Conservation (phyloP, 139 green algal species). For the Trebouxia sp. region DNA sequence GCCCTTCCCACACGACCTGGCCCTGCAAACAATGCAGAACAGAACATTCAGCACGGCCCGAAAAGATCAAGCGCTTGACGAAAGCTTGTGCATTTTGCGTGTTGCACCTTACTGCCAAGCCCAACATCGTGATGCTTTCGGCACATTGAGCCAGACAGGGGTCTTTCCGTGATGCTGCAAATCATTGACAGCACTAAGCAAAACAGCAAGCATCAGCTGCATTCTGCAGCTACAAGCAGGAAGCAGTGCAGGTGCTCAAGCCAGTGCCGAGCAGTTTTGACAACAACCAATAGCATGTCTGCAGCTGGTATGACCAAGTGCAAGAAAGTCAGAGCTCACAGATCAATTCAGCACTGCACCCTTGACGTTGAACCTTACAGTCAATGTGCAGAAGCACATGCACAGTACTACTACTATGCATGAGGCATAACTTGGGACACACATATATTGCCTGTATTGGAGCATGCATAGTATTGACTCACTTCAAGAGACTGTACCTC, state of each 20-base stretch:
- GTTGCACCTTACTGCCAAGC: not conserved
- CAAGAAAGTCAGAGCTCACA: too few species aligned
- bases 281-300: too few species aligned
- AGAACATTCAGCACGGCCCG: not conserved
- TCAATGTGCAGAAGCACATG: not conserved
- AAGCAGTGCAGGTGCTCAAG: too few species aligned
- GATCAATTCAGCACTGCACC: too few species aligned
- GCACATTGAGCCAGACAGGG: not conserved
- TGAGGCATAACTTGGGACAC: too few species aligned
- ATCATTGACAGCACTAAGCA: too few species aligned
- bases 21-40: conserved; percentile 67
- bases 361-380: too few species aligned
- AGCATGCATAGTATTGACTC: not conserved
- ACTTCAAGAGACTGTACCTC: conserved; percentile 20
- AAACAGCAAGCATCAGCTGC: too few species aligned
- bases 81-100: not conserved
- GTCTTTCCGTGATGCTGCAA: too few species aligned
- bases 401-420: not conserved
- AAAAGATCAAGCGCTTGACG: not conserved
- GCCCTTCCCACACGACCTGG: conserved; percentile 95
- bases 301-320: too few species aligned
- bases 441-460: not conserved
- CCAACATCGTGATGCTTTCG: not conserved
- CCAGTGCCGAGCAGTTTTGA: too few species aligned
- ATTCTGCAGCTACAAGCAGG: too few species aligned